Conservation (phyloP, 2,329 filamentous ascomycete species). For the Phialocephala sp. region DNA sequence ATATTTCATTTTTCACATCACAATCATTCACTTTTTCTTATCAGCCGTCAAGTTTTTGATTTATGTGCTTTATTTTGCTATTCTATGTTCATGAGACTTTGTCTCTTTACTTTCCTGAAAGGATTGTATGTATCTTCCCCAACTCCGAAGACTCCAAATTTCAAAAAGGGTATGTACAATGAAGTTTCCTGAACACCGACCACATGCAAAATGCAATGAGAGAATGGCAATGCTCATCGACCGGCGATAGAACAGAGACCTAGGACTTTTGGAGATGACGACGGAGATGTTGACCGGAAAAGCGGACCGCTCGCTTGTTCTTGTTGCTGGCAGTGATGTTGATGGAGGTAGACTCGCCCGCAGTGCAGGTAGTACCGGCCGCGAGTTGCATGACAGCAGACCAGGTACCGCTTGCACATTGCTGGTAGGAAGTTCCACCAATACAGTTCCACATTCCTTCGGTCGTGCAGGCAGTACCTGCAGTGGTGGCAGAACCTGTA, state of each 20-base stretch:
- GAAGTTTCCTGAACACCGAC: conserved; percentile 29
- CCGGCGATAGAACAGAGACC: conserved; percentile 32
- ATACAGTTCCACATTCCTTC: conserved; percentile 63
- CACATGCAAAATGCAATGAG: conserved; percentile 23
- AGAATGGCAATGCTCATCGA: conserved; percentile 32
- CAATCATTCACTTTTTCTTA: neutral
- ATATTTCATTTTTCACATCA: neutral
- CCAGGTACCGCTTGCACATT: conserved; percentile 60
- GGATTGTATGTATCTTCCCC: neutral
- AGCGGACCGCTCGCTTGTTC: conserved; percentile 35
- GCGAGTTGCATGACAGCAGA: conserved; percentile 51
- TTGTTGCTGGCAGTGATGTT: conserved; percentile 43
- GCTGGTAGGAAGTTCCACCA: conserved; percentile 56
- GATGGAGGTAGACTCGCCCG: conserved; percentile 49
- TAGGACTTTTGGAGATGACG: conserved; percentile 33
- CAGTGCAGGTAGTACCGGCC: conserved; percentile 51
- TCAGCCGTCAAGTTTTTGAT: neutral
- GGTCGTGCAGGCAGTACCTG: conserved; percentile 53
- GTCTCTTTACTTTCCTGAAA: conserved; percentile 11
- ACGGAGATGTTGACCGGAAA: conserved; percentile 37
- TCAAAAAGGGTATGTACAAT: conserved; percentile 33
- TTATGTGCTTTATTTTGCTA: neutral
- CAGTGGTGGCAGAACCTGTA: conserved; percentile 34
- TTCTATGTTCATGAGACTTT: conserved; percentile 4
- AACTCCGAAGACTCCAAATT: neutral